Percentiles rank a stretch among this genome's conserved stretches.
These are phyloP conservation scores for Yarrowia bubula DNA, from an alignment of 805 yeast genomes.

Conservation along the genomic window DNA sequence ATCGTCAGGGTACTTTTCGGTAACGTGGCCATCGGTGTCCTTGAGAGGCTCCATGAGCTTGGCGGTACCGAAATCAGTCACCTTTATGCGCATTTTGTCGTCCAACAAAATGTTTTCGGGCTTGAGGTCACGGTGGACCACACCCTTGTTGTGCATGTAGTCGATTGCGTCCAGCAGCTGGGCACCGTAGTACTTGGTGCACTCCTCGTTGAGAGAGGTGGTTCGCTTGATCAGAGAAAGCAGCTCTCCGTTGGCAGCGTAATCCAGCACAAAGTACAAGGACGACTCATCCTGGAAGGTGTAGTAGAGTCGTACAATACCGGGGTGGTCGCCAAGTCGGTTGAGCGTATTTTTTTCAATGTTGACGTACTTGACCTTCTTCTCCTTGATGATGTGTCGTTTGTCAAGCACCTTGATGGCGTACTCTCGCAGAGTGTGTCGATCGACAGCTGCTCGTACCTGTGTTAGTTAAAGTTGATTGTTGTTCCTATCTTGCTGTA, in stretches of 20 bases:
- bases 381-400: slow-evolving; percentile 88
- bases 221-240: slow-evolving; percentile 60
- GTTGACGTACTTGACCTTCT: slow-evolving; percentile 91
- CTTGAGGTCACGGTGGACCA: slow-evolving; percentile 89
- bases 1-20: slow-evolving; percentile 39
- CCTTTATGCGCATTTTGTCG: slow-evolving; percentile 80
- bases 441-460: slow-evolving; percentile 75
- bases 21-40: slow-evolving; percentile 32
- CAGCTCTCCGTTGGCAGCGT: slow-evolving; percentile 93
- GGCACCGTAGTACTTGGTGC: slow-evolving; percentile 75
- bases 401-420: slow-evolving; percentile 92
- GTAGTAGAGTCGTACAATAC: slow-evolving; percentile 84
- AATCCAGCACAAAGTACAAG: slow-evolving; percentile 87
- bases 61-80: slow-evolving; percentile 99
- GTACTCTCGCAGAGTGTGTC: slow-evolving; percentile 68
- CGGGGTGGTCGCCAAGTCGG: slow-evolving; percentile 88
- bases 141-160: slow-evolving; percentile 85
- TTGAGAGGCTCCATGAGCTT: slow-evolving; percentile 53
- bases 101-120: slow-evolving; percentile 90
- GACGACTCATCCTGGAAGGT: slow-evolving; percentile 92
- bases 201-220: slow-evolving; percentile 73
- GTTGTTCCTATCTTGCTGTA: background rate
- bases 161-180: slow-evolving; percentile 89
- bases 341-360: slow-evolving; percentile 90
- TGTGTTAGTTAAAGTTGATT: background rate